Percentiles rank a stretch among this genome's conserved stretches.
Evolutionary conservation across 768 basidiomycete genomes (phyloP).

Genomic region (Suillus variegatus): DNA sequence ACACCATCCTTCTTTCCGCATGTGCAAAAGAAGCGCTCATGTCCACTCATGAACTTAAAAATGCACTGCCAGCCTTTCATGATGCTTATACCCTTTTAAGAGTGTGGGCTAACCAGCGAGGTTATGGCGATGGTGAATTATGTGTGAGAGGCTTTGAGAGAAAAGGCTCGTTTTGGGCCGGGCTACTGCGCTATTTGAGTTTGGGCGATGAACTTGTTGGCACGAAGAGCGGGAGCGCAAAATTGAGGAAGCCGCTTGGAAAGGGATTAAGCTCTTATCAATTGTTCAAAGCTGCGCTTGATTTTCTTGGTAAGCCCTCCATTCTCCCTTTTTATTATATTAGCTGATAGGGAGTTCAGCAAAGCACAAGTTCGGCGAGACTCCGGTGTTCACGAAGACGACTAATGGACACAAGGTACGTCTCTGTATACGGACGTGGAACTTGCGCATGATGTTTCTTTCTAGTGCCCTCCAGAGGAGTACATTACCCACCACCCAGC

Average conservation of each 20-base stretch:
- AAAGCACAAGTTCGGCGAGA: constrained; percentile 63
- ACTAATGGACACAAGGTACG: constrained; percentile 55
- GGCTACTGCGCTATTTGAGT: constrained; percentile 59
- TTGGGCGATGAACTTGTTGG: constrained; percentile 62
- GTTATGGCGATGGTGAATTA: constrained; percentile 62
- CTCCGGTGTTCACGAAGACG: constrained; percentile 60
- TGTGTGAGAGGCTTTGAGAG: constrained; percentile 73
- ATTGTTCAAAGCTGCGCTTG: constrained; percentile 80
- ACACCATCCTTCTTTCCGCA: constrained; percentile 55
- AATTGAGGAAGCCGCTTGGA: constrained; percentile 62
- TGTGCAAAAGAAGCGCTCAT: constrained; percentile 39
- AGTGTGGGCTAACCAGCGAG: constrained; percentile 89
- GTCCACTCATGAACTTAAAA: constrained; percentile 50
- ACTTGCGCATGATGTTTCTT: background rate
- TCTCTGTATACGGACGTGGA: constrained; percentile 2
- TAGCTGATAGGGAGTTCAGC: constrained; percentile 44
- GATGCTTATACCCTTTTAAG: constrained; percentile 80
- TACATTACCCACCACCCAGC: constrained; percentile 52
- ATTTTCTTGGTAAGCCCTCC: constrained; percentile 68
- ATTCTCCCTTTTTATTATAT: background rate
- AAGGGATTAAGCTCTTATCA: constrained; percentile 89
- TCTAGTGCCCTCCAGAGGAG: constrained; percentile 59
- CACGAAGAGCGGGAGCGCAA: constrained; percentile 24
- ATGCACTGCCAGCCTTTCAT: constrained; percentile 56
- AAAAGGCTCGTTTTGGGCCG: constrained; percentile 68